Conservation (phyloP, 352 stramenopile genomes). For the Phytopythium delawarense region DNA sequence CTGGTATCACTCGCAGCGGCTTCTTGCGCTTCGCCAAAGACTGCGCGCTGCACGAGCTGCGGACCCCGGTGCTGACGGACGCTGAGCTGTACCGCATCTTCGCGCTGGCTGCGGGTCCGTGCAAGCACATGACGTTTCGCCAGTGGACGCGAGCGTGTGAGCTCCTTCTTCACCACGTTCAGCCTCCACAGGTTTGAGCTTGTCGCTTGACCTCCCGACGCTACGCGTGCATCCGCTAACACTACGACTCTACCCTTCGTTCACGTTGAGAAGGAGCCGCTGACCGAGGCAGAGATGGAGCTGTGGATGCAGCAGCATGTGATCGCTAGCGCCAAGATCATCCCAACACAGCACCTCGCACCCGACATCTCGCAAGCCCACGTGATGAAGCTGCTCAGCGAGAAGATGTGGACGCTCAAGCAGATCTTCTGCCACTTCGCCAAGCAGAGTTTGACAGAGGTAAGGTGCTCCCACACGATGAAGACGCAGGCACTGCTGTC, state of each 20-base stretch:
- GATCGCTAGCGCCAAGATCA: slow-evolving; percentile 44
- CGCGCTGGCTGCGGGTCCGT: slow-evolving; percentile 21
- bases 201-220: neutral
- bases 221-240: neutral
- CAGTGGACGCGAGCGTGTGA: slow-evolving; percentile 48
- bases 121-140: slow-evolving; percentile 42
- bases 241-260: neutral
- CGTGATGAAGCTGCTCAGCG: slow-evolving; percentile 63
- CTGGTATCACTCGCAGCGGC: slow-evolving; percentile 49
- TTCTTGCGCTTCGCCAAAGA: slow-evolving; percentile 69
- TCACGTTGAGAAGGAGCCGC: slow-evolving; percentile 6
- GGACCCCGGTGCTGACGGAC: slow-evolving; percentile 32
- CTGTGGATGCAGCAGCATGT: slow-evolving; percentile 45
- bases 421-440: slow-evolving; percentile 77
- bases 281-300: slow-evolving; percentile 30
- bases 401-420: slow-evolving; percentile 69
- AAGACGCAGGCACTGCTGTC: neutral
- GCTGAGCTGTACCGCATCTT: slow-evolving; percentile 58
- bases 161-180: slow-evolving; percentile 36
- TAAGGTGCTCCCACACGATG: slow-evolving; percentile 2
- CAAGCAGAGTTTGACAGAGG: slow-evolving; percentile 53
- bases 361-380: slow-evolving; percentile 63
- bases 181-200: slow-evolving; percentile 17
- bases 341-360: slow-evolving; percentile 54
- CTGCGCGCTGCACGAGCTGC: slow-evolving; percentile 39